Percentiles rank a stretch among this genome's conserved stretches.
phyloP scores from a whole-genome alignment of 1,284 basidiomycete genomes.

The Rhodotorula sp. region DNA sequence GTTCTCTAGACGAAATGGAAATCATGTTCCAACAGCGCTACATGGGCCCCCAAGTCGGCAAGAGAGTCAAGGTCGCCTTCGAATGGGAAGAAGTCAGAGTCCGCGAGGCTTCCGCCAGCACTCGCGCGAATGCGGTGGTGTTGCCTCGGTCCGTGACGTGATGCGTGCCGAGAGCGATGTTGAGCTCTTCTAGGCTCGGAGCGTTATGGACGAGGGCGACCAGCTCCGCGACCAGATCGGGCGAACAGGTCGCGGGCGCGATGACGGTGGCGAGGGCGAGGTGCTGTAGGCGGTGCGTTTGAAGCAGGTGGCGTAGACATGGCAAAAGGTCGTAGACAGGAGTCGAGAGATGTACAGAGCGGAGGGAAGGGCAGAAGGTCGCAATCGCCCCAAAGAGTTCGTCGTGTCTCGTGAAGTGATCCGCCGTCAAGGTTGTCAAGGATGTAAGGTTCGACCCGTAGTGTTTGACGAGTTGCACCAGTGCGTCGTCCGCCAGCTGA shows the following conservation, averaged over 20 bases:
- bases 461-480: conserved; percentile 1
- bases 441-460: neutral
- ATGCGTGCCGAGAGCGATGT: neutral
- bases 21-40: neutral
- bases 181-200: neutral
- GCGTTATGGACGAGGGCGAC: neutral
- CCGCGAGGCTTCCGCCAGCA: neutral
- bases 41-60: neutral
- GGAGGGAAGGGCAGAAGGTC: neutral
- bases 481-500: conserved; percentile 8
- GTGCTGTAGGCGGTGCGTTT: neutral
- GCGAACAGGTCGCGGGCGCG: neutral
- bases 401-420: conserved; percentile 3
- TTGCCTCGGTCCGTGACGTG: neutral
- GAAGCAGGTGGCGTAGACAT: neutral
- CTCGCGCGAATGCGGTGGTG: neutral
- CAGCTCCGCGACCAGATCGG: neutral
- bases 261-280: conserved; percentile 6
- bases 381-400: neutral
- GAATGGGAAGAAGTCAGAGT: neutral
- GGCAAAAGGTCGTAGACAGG: neutral
- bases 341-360: neutral
- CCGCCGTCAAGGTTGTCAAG: conserved; percentile 11
- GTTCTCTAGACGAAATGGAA: neutral
- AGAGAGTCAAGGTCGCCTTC: neutral